A percentile compares a stretch with the other conserved stretches of the same genome.
Evolutionary conservation across 768 basidiomycete genomes (phyloP).

Genomic region (Guyanaporus albipodus): DNA sequence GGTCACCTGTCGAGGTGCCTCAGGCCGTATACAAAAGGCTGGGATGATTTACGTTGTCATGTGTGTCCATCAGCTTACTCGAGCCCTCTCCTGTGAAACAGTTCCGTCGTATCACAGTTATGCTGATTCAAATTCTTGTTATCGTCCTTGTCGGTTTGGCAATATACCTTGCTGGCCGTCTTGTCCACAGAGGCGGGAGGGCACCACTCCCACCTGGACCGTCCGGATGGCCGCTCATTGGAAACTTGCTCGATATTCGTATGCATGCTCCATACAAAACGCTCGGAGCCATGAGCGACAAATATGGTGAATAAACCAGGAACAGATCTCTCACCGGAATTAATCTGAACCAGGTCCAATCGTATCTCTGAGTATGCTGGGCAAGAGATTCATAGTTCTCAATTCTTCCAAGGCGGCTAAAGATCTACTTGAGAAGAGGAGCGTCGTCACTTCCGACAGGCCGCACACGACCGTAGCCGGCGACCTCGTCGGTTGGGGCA

Average conservation of each 20-base stretch:
- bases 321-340: constrained; percentile 13
- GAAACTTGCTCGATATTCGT: constrained; percentile 55
- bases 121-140: neutral
- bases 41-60: no score
- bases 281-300: constrained; percentile 37
- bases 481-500: constrained; percentile 18
- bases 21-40: no score
- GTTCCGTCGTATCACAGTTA: no score
- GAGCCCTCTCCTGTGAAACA: no score
- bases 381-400: constrained; percentile 45
- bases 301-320: constrained; percentile 35
- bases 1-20: no score
- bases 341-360: constrained; percentile 16
- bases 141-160: neutral
- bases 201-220: constrained; percentile 7
- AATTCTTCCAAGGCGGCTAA: constrained; percentile 38
- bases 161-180: neutral
- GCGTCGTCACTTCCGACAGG: constrained; percentile 3
- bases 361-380: constrained; percentile 26
- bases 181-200: neutral
- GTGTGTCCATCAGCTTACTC: no score
- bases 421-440: constrained; percentile 11
- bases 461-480: constrained; percentile 7
- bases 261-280: constrained; percentile 46
- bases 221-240: constrained; percentile 37